phyloP scores from a whole-genome alignment of 1,139 yeast species.

The Suhomyces anneliseae region DNA sequence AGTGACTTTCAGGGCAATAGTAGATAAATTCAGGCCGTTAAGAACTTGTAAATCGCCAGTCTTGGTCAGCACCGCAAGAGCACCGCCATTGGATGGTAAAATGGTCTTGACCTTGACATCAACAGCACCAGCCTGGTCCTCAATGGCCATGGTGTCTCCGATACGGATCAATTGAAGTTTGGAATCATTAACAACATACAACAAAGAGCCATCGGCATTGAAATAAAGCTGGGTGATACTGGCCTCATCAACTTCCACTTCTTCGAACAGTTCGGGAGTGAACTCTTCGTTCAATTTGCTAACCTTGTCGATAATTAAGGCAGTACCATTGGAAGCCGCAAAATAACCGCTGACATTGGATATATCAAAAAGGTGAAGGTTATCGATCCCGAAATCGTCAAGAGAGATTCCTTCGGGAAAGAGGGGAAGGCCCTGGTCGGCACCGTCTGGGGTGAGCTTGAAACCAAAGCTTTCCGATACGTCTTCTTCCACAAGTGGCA shows the following conservation, averaged over 20 bases:
- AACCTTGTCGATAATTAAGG: constrained; percentile 21
- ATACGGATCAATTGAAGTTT: neutral
- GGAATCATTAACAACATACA: constrained; percentile 1
- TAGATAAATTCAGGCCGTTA: neutral
- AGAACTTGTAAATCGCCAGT: neutral
- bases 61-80: neutral
- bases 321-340: constrained; percentile 34
- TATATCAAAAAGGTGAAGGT: constrained; percentile 31
- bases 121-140: neutral
- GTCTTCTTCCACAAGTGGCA: constrained; percentile 23
- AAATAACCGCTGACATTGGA: constrained; percentile 25
- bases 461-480: constrained; percentile 44
- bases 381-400: constrained; percentile 13
- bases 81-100: neutral
- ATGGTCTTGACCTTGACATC: neutral
- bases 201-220: constrained; percentile 8
- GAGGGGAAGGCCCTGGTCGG: constrained; percentile 27
- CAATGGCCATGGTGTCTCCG: neutral
- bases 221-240: constrained; percentile 27
- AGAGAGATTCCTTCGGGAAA: constrained; percentile 32
- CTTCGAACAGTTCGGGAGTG: neutral
- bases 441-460: constrained; percentile 24
- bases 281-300: constrained; percentile 9
- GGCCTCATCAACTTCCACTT: neutral
- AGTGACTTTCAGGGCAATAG: neutral